Base-by-base conservation (phyloP, 2,329 filamentous ascomycete species). In the Trichoderma semiorbis region DNA sequence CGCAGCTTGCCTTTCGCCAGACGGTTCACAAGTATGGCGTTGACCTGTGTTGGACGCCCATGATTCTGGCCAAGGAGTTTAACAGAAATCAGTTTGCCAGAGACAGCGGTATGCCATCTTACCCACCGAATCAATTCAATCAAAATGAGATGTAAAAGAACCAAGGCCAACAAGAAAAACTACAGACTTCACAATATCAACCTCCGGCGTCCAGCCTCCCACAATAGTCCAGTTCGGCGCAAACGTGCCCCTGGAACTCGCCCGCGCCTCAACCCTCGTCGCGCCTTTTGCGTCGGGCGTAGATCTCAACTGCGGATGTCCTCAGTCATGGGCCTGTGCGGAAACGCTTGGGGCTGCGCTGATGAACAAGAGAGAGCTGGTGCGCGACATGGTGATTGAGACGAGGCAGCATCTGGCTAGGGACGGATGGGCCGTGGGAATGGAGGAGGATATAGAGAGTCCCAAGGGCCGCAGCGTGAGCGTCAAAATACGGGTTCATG, bases 261-360 rank as follows among this genome's bases (percentile, higher is more conserved):
- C 88, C 16, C 85, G 90, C 34, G 90, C 91, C 12, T 86, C 90
- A 0, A 84, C 86, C 26, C 85, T 93, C 62, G 88, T 89, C 3
- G 87, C 85, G 0, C 90, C 90, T 2, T 88, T 83, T 77, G 87
- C 88, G 67, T 86, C 86, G 75, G 91, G 91, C 74, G 86, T 93
- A 3, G 90, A 93, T 76, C 83, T 93, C 53, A 93, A 93, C 81
- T 93, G 91, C 79, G 91, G 91, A 12, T 93, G 91, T 76, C 91
- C 91, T 8, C 91, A 93, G 80, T 88, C 87, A 7, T 93, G 91
- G 91, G 91, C 91, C 0, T 91, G 91, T 76, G 87, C 90, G 55
- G 89, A 91, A 78, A 88, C 84, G 1, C 84, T 93, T 3, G 91
- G 91, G 6, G 91, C 91, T 5, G 89, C 89, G n/a, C 82, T 93